Evolutionary conservation across 164 flowering plant genomes (phyloP), one percentile per base, ranked within the genome.

Genomic region (Stephania japonica): DNA sequence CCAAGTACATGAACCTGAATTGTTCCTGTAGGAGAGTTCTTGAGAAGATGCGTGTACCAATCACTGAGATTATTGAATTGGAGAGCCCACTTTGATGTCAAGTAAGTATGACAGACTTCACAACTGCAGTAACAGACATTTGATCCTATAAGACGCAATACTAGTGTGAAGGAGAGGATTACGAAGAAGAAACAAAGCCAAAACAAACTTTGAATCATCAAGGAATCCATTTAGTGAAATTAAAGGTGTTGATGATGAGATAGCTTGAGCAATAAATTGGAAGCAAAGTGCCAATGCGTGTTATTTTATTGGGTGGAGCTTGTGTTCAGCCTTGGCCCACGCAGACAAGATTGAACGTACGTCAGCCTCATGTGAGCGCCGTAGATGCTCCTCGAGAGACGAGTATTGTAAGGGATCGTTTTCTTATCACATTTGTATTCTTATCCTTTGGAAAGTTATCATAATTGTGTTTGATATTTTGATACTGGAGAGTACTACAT

Each of bases 31-130:
- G 88, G 83, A 0, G 91, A 86, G 1, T 71, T 65, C 1, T 62
- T 68, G 24, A 88, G 84, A 12, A 88, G 83, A 49, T 86, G 85
- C 4, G 91, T 73, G 70, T 84, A 86, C 90, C 90, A 88, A 32
- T 88, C 91, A 19, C 79, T 79, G 50, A 88, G 86, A 70, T 86
- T 88, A 26, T 61, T 50, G 68, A 85, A 87, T 4, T 84, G 78
- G 14, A 26, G 23, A 1, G 80, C 23, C 91, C 91, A 88, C 8
- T 78, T 77, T 0, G 76, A 42, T 13, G 79, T 71, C 14, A 85
- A 49, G 66, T 71, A 88, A 32, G 67, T 63, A 70, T 43, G 65
- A 80, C 91, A 88, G 16, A 78, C 44, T 3, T 86, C 78, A 66
- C 91, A 88, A 18, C 81, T 72, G 47, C 91, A 88, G 53, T 8